A percentile compares a stretch with the other conserved stretches of the same genome.
phyloP scores from a whole-genome alignment of 176 grass and related monocot genomes.

The Zoysia pacifica region DNA sequence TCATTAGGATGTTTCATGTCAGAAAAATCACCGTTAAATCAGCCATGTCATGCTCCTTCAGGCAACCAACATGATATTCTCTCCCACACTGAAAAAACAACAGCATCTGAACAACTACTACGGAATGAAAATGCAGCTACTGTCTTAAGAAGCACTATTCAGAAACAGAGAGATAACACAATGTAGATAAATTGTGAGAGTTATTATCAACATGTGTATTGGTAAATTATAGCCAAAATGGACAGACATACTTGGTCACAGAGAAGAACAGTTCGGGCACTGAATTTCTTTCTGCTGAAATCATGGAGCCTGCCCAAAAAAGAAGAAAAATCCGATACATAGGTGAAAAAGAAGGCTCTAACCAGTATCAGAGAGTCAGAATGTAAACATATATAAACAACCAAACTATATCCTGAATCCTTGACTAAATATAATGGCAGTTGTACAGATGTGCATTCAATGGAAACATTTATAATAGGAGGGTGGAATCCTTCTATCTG shows the following conservation, averaged over 20 bases:
- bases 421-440: slow-evolving; percentile 3
- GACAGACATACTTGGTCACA: slow-evolving; percentile 80
- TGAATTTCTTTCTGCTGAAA: slow-evolving; percentile 89
- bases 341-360: neutral
- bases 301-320: slow-evolving; percentile 70
- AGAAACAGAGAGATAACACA: slow-evolving; percentile 22
- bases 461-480: slow-evolving; percentile 13
- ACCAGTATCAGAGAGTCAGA: neutral
- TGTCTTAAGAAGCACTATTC: neutral
- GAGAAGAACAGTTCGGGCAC: slow-evolving; percentile 81
- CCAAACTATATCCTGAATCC: slow-evolving; percentile 19
- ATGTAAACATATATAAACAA: slow-evolving; percentile 22
- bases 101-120: slow-evolving; percentile 20
- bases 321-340: neutral
- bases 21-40: slow-evolving; percentile 73
- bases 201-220: slow-evolving; percentile 2
- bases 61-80: slow-evolving; percentile 94
- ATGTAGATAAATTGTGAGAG: slow-evolving; percentile 17
- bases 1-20: slow-evolving; percentile 5
- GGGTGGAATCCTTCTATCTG: neutral
- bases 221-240: slow-evolving; percentile 3
- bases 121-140: neutral
- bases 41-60: slow-evolving; percentile 85
- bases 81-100: slow-evolving; percentile 81
- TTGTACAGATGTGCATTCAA: slow-evolving; percentile 14